Base-by-base conservation (phyloP, 2,329 filamentous ascomycete species). In the Aspergillus novoparasiticus region DNA sequence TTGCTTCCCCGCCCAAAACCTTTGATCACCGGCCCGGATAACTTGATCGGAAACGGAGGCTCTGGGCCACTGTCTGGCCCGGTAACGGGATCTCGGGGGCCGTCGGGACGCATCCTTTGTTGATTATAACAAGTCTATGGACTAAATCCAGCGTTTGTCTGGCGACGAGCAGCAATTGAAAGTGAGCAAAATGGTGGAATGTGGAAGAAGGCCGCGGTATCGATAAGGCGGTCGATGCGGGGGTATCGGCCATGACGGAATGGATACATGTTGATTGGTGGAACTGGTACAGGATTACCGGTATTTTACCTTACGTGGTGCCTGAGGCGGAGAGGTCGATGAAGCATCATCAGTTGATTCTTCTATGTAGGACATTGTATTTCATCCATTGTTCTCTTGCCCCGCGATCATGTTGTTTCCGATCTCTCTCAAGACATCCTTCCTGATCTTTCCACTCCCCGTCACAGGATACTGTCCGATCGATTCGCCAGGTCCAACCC, bases 1-100 rank as follows among this genome's bases (percentile, higher is more conserved):
- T 93, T 96, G 73, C 92, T 96, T 19, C 95, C 95, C 64, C 95
- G 87, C 48, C 95, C 94, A 78, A 98, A 98, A 39, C 95, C 95
- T 72, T 92, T 90, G 72, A 97, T 93, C 28, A 99, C 93, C 60
- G 90, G 87, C 28, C 95, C 95, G 65, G 91, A 89, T 80, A 98
- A 89, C 69, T 85, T 87, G 71, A 97, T 85, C 0, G 95, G 95
- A 78, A 89, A 98, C 0, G 95, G 95, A 6, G 87, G 58, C 71
- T 88, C 84, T 14, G 94, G 94, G 3, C 93, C 93, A 45, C 82
- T 78, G 50, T 91, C 87, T 10, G 89, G 83, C 61, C 94, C 94
- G 63, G 92, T 87, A 69, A 95, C 86, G 58, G 85, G 82, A 54
- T 91, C 89, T 65, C 92, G 89, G 66, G 84, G 81, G 32, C 78